Base-by-base conservation (phyloP, 1,284 basidiomycete genomes). In the Malassezia brasiliensis region DNA sequence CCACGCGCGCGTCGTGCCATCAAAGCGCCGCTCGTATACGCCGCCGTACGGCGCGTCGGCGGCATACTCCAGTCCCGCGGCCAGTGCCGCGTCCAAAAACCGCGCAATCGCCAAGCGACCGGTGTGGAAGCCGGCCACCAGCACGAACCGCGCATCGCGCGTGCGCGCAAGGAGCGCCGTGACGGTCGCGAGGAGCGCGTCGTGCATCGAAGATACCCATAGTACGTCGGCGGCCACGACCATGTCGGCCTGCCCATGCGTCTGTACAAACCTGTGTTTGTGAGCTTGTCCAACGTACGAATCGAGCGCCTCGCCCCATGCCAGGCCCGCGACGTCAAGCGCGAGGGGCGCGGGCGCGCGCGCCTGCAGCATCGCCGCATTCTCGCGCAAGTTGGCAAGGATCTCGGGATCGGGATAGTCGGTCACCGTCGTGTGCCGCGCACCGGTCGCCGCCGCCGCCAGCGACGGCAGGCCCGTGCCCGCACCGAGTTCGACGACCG, bases 191-290 rank as follows among this genome's bases (percentile, higher is more conserved):
- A 72, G 62, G 6, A 72, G 60, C 19, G 59, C 35, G 0, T 50
- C 61, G 39, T 72, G 69, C 25, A 61, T 60, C n/a, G 67, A 69
- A 1, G 67, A 69, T 28, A 72, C 66, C 69, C 69, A 72, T n/a
- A 72, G 59, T 2, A 66, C 64, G 37, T 72, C 69, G 1, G 69
- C 69, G 19, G 67, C 67, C 0, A 72, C 46, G 0, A 72, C 63
- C 2, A 59, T 17, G 17, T 69, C 66, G 40, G 61, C 67, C 3
- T 59, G 61, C 9, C 51, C 50, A 32, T 39, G 35, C 10, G 25
- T 42, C 19, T 34, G 17, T 15, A 31, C 35, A 25, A 48, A n/a
- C 2, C 17, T 46, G 35, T 32, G 15, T 9, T 14, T 20, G 36
- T 11, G 19, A 35, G 15, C 38, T 2, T 11, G 19, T 19, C 31